Base-by-base conservation (phyloP, 495 filamentous ascomycete genomes). In the Penicillium canariense region DNA sequence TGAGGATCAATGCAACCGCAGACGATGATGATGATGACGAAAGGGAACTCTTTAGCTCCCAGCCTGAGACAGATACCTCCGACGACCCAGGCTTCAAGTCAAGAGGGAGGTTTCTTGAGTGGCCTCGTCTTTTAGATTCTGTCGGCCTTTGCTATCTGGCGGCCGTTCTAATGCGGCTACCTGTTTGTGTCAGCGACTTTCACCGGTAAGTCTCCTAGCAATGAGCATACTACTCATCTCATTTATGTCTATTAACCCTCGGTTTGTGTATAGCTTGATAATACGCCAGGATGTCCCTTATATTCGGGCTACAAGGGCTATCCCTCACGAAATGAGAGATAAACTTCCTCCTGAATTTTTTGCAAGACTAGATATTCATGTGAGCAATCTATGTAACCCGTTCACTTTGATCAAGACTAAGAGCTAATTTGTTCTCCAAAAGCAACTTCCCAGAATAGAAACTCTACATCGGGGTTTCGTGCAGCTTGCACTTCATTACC, bases 71-170 rank as follows among this genome's bases (percentile, higher is more conserved):
- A 27, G 66, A 71, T 25, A 62, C 70, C 30, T 58, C 59, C 1
- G 61, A 68, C 31, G 56, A 57, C n/a, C 10, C 50, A 0, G 49
- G 59, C 1, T 59, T 58, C 36, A 70, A 69, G n/a, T 55, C 63
- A 9, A 42, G 51, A 34, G 28, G 54, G 2, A 56, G 61, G 59
- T 46, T 72, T 59, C 47, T 69, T 11, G 44, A 69, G 65, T 71
- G 70, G 56, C 88, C 88, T 23, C 80, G 72, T 30, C 62, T 91
- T 18, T 68, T 87, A 39, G 87, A 86, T 49, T 80, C 79, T 3
- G 65, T 91, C 17, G 81, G 73, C 3, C 60, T 88, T 5, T 89
- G 85, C 62, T 92, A 91, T 67, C 64, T 90, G 11, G 87, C 79
- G 2, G 71, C 76, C 2, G 56, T 88, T 18, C 58, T 91, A 4